These are phyloP conservation scores for Coemansia sp. DNA, from an alignment of 192 early-diverging fungal genomes.

Conservation along the genomic window DNA sequence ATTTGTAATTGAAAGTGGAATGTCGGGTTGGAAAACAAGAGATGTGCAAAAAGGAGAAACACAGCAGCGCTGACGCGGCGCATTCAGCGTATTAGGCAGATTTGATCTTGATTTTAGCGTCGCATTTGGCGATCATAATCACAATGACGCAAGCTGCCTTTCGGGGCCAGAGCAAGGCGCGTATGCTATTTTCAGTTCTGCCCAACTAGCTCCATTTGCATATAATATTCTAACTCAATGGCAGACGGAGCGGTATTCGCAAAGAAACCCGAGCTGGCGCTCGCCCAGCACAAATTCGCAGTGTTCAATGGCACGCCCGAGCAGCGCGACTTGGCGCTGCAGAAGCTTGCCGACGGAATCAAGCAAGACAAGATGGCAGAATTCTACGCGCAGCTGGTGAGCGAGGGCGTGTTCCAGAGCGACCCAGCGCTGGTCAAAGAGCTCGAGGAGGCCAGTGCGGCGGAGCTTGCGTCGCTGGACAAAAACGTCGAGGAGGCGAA, in stretches of 20 bases:
- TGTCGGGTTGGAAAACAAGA: background rate
- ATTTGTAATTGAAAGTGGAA: conserved; percentile 18
- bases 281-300: conserved; percentile 82
- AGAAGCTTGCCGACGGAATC: conserved; percentile 68
- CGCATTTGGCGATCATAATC: too few relatives aligned
- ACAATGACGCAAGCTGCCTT: background rate
- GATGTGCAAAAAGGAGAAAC: background rate
- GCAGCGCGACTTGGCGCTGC: conserved; percentile 64
- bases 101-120: conserved; percentile 3
- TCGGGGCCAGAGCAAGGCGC: background rate
- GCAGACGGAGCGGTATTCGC: conserved; percentile 62
- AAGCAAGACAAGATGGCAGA: conserved; percentile 75
- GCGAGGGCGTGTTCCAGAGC: conserved; percentile 23
- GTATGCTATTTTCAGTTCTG: background rate
- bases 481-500: conserved; percentile 86
- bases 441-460: conserved; percentile 68
- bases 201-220: conserved; percentile 6
- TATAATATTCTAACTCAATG: conserved; percentile 33
- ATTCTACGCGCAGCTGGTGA: conserved; percentile 25
- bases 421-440: conserved; percentile 31
- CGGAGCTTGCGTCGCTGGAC: conserved; percentile 73
- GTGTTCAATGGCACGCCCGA: conserved; percentile 71
- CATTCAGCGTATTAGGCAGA: background rate
- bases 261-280: conserved; percentile 86
- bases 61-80: background rate